Base-by-base conservation (phyloP, 2,329 filamentous ascomycete species). In the Basipetospora chlamydospora region DNA sequence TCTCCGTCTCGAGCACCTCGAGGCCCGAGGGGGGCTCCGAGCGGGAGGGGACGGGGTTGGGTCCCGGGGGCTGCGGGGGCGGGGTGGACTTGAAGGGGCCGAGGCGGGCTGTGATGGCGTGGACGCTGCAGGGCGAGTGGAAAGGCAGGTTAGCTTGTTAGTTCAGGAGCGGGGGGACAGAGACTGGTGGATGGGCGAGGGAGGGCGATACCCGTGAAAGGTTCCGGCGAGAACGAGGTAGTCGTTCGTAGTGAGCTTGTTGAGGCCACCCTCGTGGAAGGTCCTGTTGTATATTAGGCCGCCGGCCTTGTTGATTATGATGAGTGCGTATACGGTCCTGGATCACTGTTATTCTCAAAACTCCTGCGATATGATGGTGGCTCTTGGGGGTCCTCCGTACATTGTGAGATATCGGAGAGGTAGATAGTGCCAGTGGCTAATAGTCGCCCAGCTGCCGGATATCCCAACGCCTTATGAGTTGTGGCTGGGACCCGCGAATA, bases 231-330 rank as follows among this genome's bases (percentile, higher is more conserved):
- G 75, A 47, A 96, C 88, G 22, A 98, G 80, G 54, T 92, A 93
- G 66, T 98, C 90, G 56, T 98, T 98, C 47, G 84, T 88, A 47
- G 75, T 83, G 48, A 98, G 77, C 55, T 88, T 85, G 56, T 83
- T 82, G 41, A 98, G 72, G 31, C 73, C 83, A 42, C 76, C 81
- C 29, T 88, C 76, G 50, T 87, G 78, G 58, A 98, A 96, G 52
- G 85, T 83, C 49, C 86, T 84, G 61, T 96, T 88, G 67, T 93
- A 98, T 59, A 98, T 79, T 37, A 98, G 72, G 49, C 90, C 90
- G 42, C 87, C 90, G 45, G 90, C 87, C 70, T 98, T 98, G 69
- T 95, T 96, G 66, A 98, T 94, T 56, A 98, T 80, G 56, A 96
- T 86, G 53, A 98, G 79, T 41, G 87, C 78, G 59, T 92, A 90